Conservation (phyloP, 371 early-diverging fungal species). For the Conidiobolus incongruus region DNA sequence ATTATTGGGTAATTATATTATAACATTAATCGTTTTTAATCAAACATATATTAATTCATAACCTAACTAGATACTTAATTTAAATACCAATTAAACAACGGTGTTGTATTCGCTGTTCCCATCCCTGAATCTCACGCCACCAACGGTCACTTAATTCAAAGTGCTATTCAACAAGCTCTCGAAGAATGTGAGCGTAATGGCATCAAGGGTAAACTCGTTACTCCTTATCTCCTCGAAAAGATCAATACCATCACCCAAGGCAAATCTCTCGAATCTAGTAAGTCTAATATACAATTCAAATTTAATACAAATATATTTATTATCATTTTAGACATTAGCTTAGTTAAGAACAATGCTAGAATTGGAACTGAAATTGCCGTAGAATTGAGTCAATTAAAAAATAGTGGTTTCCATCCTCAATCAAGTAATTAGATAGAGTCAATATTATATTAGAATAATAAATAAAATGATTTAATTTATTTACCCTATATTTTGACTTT, state of each 20-base stretch:
- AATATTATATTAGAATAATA: no score
- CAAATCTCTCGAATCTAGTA: constrained; percentile 53
- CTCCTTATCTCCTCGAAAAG: constrained; percentile 69
- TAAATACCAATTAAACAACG: constrained; percentile 26
- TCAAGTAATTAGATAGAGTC: no score
- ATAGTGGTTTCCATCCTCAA: no score
- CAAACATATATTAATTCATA: no score
- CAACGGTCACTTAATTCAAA: constrained; percentile 25
- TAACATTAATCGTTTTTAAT: not conserved
- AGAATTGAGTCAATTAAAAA: no score
- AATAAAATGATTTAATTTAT: no score
- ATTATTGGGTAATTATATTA: not conserved
- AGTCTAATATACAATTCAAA: constrained; percentile 4
- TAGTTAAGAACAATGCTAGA: constrained; percentile 75
- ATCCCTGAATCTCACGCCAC: constrained; percentile 50
- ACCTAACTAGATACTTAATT: not conserved
- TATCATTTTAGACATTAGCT: no score
- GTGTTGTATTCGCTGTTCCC: constrained; percentile 74
- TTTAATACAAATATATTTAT: no score
- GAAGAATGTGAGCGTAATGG: constrained; percentile 18
- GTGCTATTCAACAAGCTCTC: constrained; percentile 44
- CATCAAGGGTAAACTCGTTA: constrained; percentile 63
- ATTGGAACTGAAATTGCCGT: constrained; percentile 63
- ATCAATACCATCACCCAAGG: constrained; percentile 65
- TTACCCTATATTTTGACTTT: no score